Evolutionary conservation across 2,329 filamentous ascomycete genomes (phyloP), one percentile per base, ranked within the genome.

Genomic region (Dendrostoma leiphaemia): DNA sequence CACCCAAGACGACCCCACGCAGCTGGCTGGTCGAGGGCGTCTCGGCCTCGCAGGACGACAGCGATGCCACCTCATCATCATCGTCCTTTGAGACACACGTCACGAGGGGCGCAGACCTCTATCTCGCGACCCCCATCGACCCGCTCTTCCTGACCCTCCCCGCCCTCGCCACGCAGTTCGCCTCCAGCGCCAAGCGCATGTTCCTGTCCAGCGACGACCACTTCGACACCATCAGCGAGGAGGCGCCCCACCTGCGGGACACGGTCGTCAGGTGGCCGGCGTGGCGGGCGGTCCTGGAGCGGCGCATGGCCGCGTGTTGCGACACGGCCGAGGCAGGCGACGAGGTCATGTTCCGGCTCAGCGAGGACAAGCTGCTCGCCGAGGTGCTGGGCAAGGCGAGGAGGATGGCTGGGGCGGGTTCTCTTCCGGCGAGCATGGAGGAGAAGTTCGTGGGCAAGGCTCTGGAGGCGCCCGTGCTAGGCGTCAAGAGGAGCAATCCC

Each of bases 261-360:
- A 72, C 90, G 2, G 61, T 90, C 45, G 48, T 55, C 13, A 68
- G 72, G 40, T 77, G 74, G 65, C 69, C 65, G 50, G 72, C 73
- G 54, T 74, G 76, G 64, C 78, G 75, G 57, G 68, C 60, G 2
- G 71, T 78, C 29, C 67, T 95, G 1, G 84, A 89, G 64, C 70
- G 76, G 10, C 80, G 90, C 32, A 85, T 96, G 73, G 78, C 76
- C 2, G 78, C 75, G 1, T 78, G 94, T 5, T 96, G 92, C 70
- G 91, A 97, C 63, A 87, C 81, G 0, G 88, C 95, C 10, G 88
- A 94, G 31, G 89, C 89, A 1, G 90, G 88, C 13, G 89, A 90
- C 57, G 91, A 97, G 69, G 83, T 74, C 51, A 91, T 97, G 89
- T 96, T 89, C 69, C 84, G 91, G 12, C 73, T 96, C 23, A 94